These are phyloP conservation scores for Pneumocystis murina DNA, from an alignment of 1,139 yeast genomes.

Conservation along the genomic window DNA sequence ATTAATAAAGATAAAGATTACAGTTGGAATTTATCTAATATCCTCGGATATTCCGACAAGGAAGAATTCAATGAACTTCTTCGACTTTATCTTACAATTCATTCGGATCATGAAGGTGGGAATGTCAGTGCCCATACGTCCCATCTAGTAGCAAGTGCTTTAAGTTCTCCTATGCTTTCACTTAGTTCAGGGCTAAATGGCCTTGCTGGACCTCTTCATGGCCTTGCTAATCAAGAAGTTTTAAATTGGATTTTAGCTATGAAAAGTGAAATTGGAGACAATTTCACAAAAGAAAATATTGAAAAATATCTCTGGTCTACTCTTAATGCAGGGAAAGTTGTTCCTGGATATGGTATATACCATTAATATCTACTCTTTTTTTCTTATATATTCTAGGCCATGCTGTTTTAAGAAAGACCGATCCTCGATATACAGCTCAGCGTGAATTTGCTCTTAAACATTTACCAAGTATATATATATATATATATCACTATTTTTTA, in stretches of 20 bases:
- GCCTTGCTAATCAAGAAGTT: slow-evolving; percentile 96
- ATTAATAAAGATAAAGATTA: slow-evolving; percentile 70
- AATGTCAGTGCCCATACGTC: slow-evolving; percentile 96
- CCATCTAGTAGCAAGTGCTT: slow-evolving; percentile 90
- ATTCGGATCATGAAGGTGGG: slow-evolving; percentile 98
- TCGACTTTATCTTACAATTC: slow-evolving; percentile 86
- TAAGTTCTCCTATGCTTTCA: slow-evolving; percentile 83
- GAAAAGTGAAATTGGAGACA: slow-evolving; percentile 60
- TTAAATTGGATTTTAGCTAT: slow-evolving; percentile 81
- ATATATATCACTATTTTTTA: neutral
- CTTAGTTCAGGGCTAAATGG: slow-evolving; percentile 93
- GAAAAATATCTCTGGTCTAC: slow-evolving; percentile 85
- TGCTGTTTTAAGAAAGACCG: slow-evolving; percentile 91
- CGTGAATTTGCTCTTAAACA: slow-evolving; percentile 93
- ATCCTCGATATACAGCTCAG: slow-evolving; percentile 95
- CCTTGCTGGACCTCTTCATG: slow-evolving; percentile 96
- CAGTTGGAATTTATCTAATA: slow-evolving; percentile 74
- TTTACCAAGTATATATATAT: slow-evolving; percentile 16
- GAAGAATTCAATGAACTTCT: slow-evolving; percentile 73
- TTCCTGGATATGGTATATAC: slow-evolving; percentile 66
- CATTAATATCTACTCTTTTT: neutral
- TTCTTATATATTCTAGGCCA: slow-evolving; percentile 32
- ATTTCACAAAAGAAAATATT: slow-evolving; percentile 55
- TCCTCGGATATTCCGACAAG: slow-evolving; percentile 72
- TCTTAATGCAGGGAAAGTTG: slow-evolving; percentile 81